Percentiles rank a stretch among this genome's conserved stretches.
Conservation (phyloP, 2,329 filamentous ascomycete species). For the Pseudogymnoascus sp. region DNA sequence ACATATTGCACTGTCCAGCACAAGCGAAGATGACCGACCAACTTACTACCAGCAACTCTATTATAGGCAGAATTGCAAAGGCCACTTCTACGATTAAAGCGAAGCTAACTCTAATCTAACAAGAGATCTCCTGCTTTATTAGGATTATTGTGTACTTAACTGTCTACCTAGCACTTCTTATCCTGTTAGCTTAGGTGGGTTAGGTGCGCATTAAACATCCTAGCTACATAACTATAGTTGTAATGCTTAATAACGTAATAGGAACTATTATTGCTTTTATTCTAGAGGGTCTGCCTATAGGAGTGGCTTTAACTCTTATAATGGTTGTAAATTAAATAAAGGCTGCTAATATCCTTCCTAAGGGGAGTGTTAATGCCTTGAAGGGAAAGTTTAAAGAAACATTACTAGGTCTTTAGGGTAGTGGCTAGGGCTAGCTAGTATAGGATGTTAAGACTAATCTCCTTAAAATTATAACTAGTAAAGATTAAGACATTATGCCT, state of each 20-base stretch:
- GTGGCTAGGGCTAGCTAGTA: slow-evolving; percentile 84
- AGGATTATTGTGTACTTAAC: slow-evolving; percentile 38
- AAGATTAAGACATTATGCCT: slow-evolving; percentile 76
- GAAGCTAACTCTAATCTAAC: slow-evolving; percentile 36
- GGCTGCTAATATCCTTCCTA: background rate
- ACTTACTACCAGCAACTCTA: slow-evolving; percentile 74
- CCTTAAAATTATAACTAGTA: slow-evolving; percentile 69
- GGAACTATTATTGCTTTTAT: slow-evolving; percentile 29
- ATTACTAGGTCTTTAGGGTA: slow-evolving; percentile 70
- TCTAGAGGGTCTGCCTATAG: background rate
- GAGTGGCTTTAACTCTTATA: background rate
- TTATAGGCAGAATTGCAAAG: slow-evolving; percentile 67
- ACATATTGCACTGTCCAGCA: background rate
- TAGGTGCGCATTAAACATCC: slow-evolving; percentile 37
- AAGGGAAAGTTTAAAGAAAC: slow-evolving; percentile 58
- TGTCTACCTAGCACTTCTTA: slow-evolving; percentile 34
- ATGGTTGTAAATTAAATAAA: background rate
- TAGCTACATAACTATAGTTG: slow-evolving; percentile 37
- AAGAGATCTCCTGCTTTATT: slow-evolving; percentile 41
- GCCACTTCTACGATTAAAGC: slow-evolving; percentile 32
- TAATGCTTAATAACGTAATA: slow-evolving; percentile 42
- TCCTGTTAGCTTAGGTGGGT: slow-evolving; percentile 41
- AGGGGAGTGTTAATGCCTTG: slow-evolving; percentile 61
- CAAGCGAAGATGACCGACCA: too few relatives aligned
- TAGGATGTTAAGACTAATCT: slow-evolving; percentile 52